Base-by-base conservation (phyloP, 2,329 filamentous ascomycete species). In the Pestalotiopsis sp. region DNA sequence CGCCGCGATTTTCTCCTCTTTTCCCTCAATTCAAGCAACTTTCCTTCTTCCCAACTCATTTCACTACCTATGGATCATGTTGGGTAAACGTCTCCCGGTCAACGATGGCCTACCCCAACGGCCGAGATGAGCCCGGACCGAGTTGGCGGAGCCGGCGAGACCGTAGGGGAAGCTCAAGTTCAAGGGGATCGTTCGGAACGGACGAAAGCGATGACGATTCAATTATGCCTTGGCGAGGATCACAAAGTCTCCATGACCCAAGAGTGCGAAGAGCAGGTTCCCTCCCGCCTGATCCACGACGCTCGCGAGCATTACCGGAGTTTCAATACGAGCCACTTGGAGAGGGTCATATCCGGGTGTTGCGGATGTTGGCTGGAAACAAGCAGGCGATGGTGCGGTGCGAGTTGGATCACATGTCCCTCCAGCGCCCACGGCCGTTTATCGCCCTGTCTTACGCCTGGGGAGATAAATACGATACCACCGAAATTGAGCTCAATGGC, bases 261-360 rank as follows among this genome's bases (percentile, higher is more conserved):
- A n/a, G n/a, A n/a, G n/a, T n/a, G n/a, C n/a, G n/a, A n/a, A n/a
- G n/a, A n/a, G n/a, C n/a, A n/a, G n/a, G n/a, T n/a, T n/a, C 23
- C 41, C 41, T 45, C 17, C 13, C 11, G 13, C 41, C 41, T 17
- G 2, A 45, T 2, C 13, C 9, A 17, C 41, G 13, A 17, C 9
- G 11, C 4, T 2, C 41, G 41, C 41, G 41, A 45, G 9, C 13
- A 45, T 12, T 5, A 4, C 11, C 41, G n/a, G 41, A 45, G 2
- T 45, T 45, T 17, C 41, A 2, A 6, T 45, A 45, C 1, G 2
- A 45, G 1, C 41, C 41, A 17, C 13, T 45, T 1, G 1, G 6
- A 1, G 4, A 45, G 1, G 41, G 41, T 3, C 4, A 3, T 1
- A 17, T 45, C 14, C 41, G 41, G 0, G 2, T 45, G 0, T 1